A percentile compares a stretch with the other conserved stretches of the same genome.
These are phyloP conservation scores for Pseudozyma flocculosa DNA, from an alignment of 1,284 basidiomycete species.

Conservation along the genomic window DNA sequence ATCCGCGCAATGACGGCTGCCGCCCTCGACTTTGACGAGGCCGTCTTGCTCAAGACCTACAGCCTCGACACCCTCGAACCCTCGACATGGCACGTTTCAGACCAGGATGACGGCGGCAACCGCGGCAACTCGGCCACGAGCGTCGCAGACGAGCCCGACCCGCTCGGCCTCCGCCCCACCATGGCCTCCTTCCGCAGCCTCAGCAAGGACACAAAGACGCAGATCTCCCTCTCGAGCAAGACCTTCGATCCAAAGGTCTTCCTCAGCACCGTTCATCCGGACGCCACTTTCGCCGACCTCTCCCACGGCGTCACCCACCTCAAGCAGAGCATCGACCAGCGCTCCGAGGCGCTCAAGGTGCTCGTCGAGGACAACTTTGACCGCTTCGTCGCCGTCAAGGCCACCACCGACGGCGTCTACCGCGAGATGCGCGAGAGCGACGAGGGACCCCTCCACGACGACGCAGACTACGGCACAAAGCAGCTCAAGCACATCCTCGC, in stretches of 20 bases:
- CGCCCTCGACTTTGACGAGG: conserved; percentile 40
- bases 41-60: conserved; percentile 59
- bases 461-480: conserved; percentile 78
- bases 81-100: conserved; percentile 47
- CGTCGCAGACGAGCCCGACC: conserved; percentile 54
- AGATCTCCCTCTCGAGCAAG: conserved; percentile 69
- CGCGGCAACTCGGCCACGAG: conserved; percentile 13
- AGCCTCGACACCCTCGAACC: conserved; percentile 58
- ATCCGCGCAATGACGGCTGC: too few relatives aligned
- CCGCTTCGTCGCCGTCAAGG: conserved; percentile 94
- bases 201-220: conserved; percentile 29
- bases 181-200: conserved; percentile 60
- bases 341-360: conserved; percentile 88
- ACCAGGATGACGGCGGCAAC: conserved; percentile 15
- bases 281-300: conserved; percentile 88
- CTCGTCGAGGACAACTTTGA: conserved; percentile 98
- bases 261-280: conserved; percentile 86
- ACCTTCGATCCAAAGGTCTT: conserved; percentile 94
- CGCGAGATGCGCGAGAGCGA: conserved; percentile 72
- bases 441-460: conserved; percentile 75
- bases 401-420: conserved; percentile 88
- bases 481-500: conserved; percentile 68
- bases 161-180: conserved; percentile 55
- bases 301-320: conserved; percentile 61
- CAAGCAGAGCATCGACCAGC: conserved; percentile 46